Conservation (phyloP, 805 yeast species). For the Wickerhamomyces silvicola region DNA sequence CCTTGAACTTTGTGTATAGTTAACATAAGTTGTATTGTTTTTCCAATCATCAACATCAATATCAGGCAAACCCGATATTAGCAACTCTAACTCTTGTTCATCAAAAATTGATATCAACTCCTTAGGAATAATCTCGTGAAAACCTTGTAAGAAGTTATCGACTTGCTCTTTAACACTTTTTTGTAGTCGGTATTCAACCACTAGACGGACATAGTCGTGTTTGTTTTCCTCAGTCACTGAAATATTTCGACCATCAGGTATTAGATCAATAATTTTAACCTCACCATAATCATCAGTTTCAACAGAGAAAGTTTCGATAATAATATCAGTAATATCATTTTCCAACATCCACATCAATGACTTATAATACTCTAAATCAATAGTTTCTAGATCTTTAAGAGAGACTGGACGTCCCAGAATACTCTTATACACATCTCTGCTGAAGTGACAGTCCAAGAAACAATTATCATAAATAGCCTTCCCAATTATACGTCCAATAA, state of each 20-base stretch:
- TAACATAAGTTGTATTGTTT: slow-evolving; percentile 71
- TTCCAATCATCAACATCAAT: slow-evolving; percentile 97
- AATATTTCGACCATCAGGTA: slow-evolving; percentile 75
- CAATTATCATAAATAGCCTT: slow-evolving; percentile 87
- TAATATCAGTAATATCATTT: slow-evolving; percentile 92
- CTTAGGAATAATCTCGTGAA: slow-evolving; percentile 82
- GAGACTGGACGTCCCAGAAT: slow-evolving; percentile 75
- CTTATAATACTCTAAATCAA: slow-evolving; percentile 88
- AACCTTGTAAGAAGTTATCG: slow-evolving; percentile 78
- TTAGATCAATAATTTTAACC: slow-evolving; percentile 73
- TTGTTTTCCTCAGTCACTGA: slow-evolving; percentile 89
- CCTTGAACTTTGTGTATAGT: slow-evolving; percentile 74
- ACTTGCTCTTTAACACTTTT: slow-evolving; percentile 83
- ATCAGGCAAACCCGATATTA: slow-evolving; percentile 93
- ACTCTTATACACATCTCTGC: slow-evolving; percentile 88
- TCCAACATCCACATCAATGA: slow-evolving; percentile 94
- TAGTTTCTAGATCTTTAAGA: slow-evolving; percentile 87
- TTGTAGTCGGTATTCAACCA: slow-evolving; percentile 82
- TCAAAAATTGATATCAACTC: slow-evolving; percentile 83
- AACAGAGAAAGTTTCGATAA: slow-evolving; percentile 89
- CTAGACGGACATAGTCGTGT: slow-evolving; percentile 76
- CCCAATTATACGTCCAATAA: slow-evolving; percentile 90
- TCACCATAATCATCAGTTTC: slow-evolving; percentile 94
- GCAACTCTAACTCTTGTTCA: slow-evolving; percentile 89
- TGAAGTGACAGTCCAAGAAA: slow-evolving; percentile 88